phyloP scores from a whole-genome alignment of 805 yeast genomes.

The Brettanomyces custersianus region DNA sequence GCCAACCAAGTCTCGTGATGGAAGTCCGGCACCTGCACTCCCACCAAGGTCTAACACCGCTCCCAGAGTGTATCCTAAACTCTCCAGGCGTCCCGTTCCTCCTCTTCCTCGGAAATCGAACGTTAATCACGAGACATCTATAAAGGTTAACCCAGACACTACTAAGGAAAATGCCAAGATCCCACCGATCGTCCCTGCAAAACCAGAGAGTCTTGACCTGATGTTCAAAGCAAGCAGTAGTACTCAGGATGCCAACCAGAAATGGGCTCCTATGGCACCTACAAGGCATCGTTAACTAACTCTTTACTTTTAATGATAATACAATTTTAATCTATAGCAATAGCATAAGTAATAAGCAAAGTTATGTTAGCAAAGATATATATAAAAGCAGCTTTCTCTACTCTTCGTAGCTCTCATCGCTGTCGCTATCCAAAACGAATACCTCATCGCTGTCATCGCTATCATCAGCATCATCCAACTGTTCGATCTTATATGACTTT shows the following conservation, averaged over 20 bases:
- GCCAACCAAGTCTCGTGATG: slow-evolving; percentile 17
- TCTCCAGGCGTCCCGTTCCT: slow-evolving; percentile 18
- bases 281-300: slow-evolving; percentile 15
- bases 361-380: not conserved
- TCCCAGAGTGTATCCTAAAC: not conserved
- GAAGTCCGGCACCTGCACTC: slow-evolving; percentile 11
- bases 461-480: not conserved
- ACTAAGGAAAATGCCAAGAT: slow-evolving; percentile 10
- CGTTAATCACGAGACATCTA: not conserved
- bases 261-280: slow-evolving; percentile 27
- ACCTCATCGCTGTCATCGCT: slow-evolving; percentile 1
- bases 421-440: slow-evolving; percentile 1
- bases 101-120: slow-evolving; percentile 19
- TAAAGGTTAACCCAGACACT: not conserved
- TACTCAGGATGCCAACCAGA: not conserved
- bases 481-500: slow-evolving; percentile 1
- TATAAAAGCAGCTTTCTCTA: no score
- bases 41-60: slow-evolving; percentile 6
- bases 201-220: slow-evolving; percentile 19
- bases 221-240: slow-evolving; percentile 5
- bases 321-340: no score
- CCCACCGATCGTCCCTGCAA: slow-evolving; percentile 25
- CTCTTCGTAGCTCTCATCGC: slow-evolving; percentile 3
- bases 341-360: not conserved
- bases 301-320: not conserved